Base-by-base conservation (phyloP, 2,329 filamentous ascomycete genomes). In the Aspergillus latus region DNA sequence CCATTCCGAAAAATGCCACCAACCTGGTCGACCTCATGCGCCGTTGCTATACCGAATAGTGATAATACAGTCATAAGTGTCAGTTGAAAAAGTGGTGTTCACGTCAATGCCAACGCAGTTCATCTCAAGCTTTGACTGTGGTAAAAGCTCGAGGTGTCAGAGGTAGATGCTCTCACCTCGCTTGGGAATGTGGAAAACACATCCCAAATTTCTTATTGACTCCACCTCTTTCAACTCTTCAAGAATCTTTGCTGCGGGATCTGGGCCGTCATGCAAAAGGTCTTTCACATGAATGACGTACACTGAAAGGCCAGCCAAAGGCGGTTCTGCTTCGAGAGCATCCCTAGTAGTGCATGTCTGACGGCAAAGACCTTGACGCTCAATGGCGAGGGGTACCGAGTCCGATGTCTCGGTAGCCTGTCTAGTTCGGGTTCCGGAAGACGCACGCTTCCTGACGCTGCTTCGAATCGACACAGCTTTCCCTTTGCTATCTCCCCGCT, bases 281-380 rank as follows among this genome's bases (percentile, higher is more conserved):
- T 97, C 93, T 72, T 99, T 99, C 67, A 97, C 84, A 69, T 99
- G 94, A 37, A 97, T 97, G 54, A 97, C 85, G 49, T 97, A 86
- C 1, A 99, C 79, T 60, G 86, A 88, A 29, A 97, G 70, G 0
- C 91, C 92, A 51, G 80, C 78, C 4, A 99, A 78, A 5, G 86
- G 86, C 48, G 67, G 68, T 56, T 57, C 54, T 4, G 39, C 44
- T 40, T 49, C 42, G 3, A 47, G 30, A 26, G 32, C 5, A 42
- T 47, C 34, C 9, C 50, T 59, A 30, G 47, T 37, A 10, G 59
- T 15, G 30, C 58, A 48, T 2, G 49, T 48, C 26, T 57, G 39
- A 10, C 39, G 54, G 2, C 45, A 52, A 29, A 59, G 32, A 2
- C 54, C 59, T 13, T 52, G 44, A 5, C 44, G 59, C 1, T 56